Conservation (phyloP, 2,329 filamentous ascomycete genomes). For the Akanthomyces muscarius region DNA sequence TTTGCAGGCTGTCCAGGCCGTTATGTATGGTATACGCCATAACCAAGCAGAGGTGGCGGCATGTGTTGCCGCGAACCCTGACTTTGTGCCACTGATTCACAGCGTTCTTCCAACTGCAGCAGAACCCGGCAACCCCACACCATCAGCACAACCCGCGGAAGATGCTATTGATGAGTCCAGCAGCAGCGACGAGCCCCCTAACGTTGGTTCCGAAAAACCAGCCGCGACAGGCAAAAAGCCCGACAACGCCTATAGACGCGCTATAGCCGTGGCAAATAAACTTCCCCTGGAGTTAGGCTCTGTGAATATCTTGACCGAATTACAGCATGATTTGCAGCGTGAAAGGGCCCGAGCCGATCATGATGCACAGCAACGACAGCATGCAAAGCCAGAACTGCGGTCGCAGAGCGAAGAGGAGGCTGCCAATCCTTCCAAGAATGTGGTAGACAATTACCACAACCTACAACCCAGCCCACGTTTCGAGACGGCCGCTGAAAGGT, state of each 20-base stretch:
- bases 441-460: not conserved
- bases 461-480: not conserved
- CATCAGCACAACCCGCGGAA: not conserved
- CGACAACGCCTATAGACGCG: not conserved
- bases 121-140: not conserved
- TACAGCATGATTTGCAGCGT: constrained; percentile 1
- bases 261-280: not conserved
- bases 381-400: not conserved
- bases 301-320: not conserved
- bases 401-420: not conserved
- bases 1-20: not conserved
- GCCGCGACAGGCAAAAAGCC: not conserved
- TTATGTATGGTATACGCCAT: not conserved
- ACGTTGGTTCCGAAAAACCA: not conserved
- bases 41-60: not conserved
- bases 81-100: not conserved
- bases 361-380: not conserved
- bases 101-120: not conserved
- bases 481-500: not conserved
- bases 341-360: not conserved
- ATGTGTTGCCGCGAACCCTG: not conserved
- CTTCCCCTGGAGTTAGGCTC: constrained; percentile 1
- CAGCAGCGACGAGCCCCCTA: not conserved
- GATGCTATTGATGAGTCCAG: not conserved
- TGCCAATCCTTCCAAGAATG: not conserved